These are phyloP conservation scores for Kluyveromyces sp. DNA, from an alignment of 1,139 yeast species.

Conservation along the genomic window DNA sequence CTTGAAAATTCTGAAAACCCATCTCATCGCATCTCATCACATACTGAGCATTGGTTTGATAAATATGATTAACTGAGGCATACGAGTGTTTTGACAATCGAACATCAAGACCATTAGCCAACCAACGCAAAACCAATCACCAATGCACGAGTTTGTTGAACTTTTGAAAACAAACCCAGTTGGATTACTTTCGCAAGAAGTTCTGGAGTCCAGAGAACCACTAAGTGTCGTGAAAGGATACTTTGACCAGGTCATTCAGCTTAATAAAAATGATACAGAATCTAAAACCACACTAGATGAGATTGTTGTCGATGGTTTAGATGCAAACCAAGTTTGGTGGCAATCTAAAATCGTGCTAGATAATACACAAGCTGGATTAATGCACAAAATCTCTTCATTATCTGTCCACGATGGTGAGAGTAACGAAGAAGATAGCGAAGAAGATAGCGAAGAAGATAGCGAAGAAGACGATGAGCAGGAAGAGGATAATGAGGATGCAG, in stretches of 20 bases:
- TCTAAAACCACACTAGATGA: constrained; percentile 70
- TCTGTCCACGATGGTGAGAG: constrained; percentile 27
- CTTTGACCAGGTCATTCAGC: constrained; percentile 24
- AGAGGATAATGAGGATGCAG: constrained; percentile 19
- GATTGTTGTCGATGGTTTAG: constrained; percentile 77
- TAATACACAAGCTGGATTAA: constrained; percentile 51
- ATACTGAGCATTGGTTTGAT: constrained; percentile 24
- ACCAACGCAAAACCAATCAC: constrained; percentile 39
- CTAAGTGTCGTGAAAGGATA: constrained; percentile 19
- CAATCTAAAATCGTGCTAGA: constrained; percentile 81
- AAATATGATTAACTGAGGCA: no score
- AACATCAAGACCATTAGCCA: no score
- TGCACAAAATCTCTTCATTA: constrained; percentile 41
- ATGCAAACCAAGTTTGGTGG: constrained; percentile 88
- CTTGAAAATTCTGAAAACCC: background rate
- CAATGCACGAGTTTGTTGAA: constrained; percentile 26
- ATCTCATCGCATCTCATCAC: constrained; percentile 12
- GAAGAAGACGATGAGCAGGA: constrained; percentile 23
- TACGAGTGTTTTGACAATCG: no score
- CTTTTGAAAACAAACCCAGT: constrained; percentile 15
- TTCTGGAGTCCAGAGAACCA: constrained; percentile 8
- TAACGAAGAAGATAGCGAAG: constrained; percentile 26
- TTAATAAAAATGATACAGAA: constrained; percentile 22
- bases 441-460: constrained; percentile 22
- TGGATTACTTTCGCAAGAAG: constrained; percentile 16